Percentiles rank a stretch among this genome's conserved stretches.
Conservation (phyloP, 768 basidiomycete genomes). For the Tremella fuciformis region DNA sequence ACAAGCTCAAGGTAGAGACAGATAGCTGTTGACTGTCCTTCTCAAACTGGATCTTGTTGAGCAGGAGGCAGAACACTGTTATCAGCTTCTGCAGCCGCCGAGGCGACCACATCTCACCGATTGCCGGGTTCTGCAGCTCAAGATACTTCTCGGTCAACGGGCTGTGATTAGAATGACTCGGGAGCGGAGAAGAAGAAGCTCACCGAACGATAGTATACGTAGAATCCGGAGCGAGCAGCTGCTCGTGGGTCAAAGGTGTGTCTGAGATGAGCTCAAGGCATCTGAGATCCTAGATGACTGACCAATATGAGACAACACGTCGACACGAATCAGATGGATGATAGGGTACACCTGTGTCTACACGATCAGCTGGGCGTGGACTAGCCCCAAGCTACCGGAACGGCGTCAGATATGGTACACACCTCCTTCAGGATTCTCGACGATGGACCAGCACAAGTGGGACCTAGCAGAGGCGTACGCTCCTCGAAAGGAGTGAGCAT, state of each 20-base stretch:
- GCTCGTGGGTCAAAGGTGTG: constrained; percentile 74
- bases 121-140: constrained; percentile 72
- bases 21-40: constrained; percentile 69
- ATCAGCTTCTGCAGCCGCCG: not conserved
- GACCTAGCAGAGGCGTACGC: constrained; percentile 37
- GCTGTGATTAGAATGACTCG: constrained; percentile 52
- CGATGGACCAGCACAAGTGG: constrained; percentile 22
- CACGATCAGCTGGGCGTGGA: not conserved
- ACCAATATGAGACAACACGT: constrained; percentile 52
- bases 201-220: constrained; percentile 77
- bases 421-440: constrained; percentile 41
- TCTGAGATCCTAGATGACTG: constrained; percentile 4
- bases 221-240: constrained; percentile 81
- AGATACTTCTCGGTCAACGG: constrained; percentile 85
- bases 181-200: constrained; percentile 5
- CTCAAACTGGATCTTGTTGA: constrained; percentile 81
- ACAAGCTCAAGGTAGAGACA: constrained; percentile 65
- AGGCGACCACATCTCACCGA: constrained; percentile 49
- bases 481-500: constrained; percentile 20
- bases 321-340: constrained; percentile 68
- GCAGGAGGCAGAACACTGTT: constrained; percentile 74
- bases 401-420: no score
- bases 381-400: not conserved
- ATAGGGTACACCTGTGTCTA: constrained; percentile 70
- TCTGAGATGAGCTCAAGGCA: constrained; percentile 55